Conservation (phyloP, 177 flowering plant species). For the Vitis hybrid region DNA sequence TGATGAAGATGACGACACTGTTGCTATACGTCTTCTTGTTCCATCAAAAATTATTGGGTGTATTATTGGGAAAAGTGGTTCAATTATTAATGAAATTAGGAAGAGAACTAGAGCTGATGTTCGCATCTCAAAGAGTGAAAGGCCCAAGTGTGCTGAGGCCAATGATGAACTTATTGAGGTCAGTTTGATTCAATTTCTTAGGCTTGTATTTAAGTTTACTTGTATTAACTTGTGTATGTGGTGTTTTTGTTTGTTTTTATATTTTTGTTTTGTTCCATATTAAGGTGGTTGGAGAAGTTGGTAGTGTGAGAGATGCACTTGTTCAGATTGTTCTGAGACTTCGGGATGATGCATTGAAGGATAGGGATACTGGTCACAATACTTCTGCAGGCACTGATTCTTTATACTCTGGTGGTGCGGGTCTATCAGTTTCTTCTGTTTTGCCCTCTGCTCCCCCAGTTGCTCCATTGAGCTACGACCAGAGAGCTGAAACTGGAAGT, state of each 20-base stretch:
- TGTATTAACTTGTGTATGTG: background rate
- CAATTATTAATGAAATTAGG: slow-evolving; percentile 88
- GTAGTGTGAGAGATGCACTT: slow-evolving; percentile 84
- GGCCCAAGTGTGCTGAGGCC: slow-evolving; percentile 57
- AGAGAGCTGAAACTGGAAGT: slow-evolving; percentile 58
- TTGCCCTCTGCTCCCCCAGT: slow-evolving; percentile 52
- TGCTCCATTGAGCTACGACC: slow-evolving; percentile 69
- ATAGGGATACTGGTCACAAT: slow-evolving; percentile 52
- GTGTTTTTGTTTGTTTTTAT: background rate
- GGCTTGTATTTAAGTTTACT: background rate
- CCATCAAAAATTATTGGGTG: slow-evolving; percentile 90
- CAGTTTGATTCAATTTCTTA: background rate
- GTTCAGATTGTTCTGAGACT: slow-evolving; percentile 87
- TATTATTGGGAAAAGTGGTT: slow-evolving; percentile 90
- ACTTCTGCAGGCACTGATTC: slow-evolving; percentile 48
- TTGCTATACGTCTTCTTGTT: slow-evolving; percentile 68
- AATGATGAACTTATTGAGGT: slow-evolving; percentile 92
- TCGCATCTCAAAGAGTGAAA: slow-evolving; percentile 77
- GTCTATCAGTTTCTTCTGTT: slow-evolving; percentile 53
- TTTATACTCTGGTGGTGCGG: slow-evolving; percentile 43
- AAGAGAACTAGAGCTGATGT: slow-evolving; percentile 87
- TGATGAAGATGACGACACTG: slow-evolving; percentile 72
- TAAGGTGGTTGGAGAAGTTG: slow-evolving; percentile 75
- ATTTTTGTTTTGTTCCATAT: background rate
- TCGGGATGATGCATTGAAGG: slow-evolving; percentile 78